phyloP scores from a whole-genome alignment of 306 rosid genomes.

The Rosa multiflora region DNA sequence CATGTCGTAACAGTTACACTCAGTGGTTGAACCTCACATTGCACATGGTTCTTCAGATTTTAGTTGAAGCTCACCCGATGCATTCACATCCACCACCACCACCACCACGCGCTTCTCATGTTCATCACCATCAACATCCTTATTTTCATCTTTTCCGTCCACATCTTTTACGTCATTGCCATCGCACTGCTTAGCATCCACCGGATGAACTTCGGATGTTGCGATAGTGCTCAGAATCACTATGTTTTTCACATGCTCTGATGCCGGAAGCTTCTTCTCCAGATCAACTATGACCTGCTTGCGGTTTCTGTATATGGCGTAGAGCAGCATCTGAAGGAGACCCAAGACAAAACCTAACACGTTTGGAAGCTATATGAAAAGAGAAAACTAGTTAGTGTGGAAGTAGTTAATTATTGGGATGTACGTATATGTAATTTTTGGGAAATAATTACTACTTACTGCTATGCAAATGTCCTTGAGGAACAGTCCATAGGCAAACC shows the following conservation, averaged over 20 bases:
- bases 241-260: constrained; percentile 21
- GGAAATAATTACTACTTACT: constrained; percentile 37
- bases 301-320: constrained; percentile 43
- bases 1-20: neutral
- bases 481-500: constrained; percentile 79
- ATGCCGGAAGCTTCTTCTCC: constrained; percentile 27
- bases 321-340: constrained; percentile 64
- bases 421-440: neutral
- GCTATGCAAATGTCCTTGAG: constrained; percentile 77
- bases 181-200: constrained; percentile 7
- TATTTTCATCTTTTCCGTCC: neutral
- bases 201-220: constrained; percentile 31
- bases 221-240: constrained; percentile 20
- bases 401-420: neutral
- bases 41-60: neutral
- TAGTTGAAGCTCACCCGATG: neutral
- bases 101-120: neutral
- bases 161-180: neutral
- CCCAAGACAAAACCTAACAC: constrained; percentile 65
- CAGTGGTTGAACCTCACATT: neutral
- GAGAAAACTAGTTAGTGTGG: neutral
- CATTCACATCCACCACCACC: neutral
- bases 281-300: constrained; percentile 19
- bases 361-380: constrained; percentile 57
- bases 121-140: neutral